Evolutionary conservation across 1,284 basidiomycete species (phyloP), one percentile per base, ranked within the genome.

Genomic region (Anthracocystis panici-leucophaei): DNA sequence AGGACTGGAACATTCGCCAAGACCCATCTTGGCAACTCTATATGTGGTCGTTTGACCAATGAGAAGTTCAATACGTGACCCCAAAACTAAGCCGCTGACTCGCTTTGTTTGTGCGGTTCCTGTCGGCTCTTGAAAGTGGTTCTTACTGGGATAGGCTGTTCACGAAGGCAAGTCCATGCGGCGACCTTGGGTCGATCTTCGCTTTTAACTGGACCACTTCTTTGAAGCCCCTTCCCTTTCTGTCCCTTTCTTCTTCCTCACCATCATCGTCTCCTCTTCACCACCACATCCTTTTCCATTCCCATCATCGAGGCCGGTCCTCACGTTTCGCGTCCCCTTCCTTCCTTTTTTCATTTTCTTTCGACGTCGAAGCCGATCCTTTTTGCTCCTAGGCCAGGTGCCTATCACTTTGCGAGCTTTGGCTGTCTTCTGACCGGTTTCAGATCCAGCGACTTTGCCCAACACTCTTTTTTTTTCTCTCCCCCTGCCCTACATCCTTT

Each of bases 221-320:
- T 16, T 21, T 46, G n/a, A 5, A 8, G 12, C 18, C 11, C 35
- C 38, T 20, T 41, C 29, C 25, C 25, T 18, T n/a, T 48, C 42
- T 14, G 41, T 21, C 25, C 55, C 38, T 45, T 41, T 40, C 20
- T 16, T 33, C 45, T 52, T 3, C 59, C 48, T 53, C 57, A 55
- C 58, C 50, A 49, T 40, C 58, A 62, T 40, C 67, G 52, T 53
- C 46, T 48, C 31, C 46, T 45, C 52, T 57, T 25, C 41, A 33
- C 33, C 57, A 25, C 41, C 38, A 27, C 9, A 9, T 49, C 33
- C 45, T 25, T 18, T 20, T 25, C 45, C 23, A 16, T 31, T 35
- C 7, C 42, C 29, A 54, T 55, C 49, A 57, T 57, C 59, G 57
- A 69, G 62, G 71, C 71, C 51, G 71, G 71, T 54, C 72, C 67